Evolutionary conservation across 2,329 filamentous ascomycete species (phyloP), one percentile per base, ranked within the genome.

Genomic region (Thelonectria discophora): DNA sequence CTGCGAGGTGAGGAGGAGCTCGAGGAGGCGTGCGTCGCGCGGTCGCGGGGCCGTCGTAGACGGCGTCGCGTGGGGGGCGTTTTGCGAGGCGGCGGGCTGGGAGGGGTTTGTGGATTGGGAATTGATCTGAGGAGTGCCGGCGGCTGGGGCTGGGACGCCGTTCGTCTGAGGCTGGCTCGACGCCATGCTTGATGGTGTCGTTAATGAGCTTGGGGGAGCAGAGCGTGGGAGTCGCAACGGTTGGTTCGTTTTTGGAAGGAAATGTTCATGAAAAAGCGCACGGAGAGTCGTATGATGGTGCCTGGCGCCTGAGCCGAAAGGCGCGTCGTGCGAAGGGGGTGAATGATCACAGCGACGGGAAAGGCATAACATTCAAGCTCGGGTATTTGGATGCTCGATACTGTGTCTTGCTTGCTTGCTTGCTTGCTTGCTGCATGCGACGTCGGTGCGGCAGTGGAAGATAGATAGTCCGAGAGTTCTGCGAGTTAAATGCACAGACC

Each of bases 21-120:
- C 91, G 70, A 95, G 87, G 13, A 93, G 87, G 71, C 91, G 89
- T 15, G 90, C 87, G 76, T 95, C 92, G 78, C 91, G 90, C 1
- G 92, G 92, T 4, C 90, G 87, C 52, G 84, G 82, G 18, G 82
- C 80, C 11, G 80, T 70, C 40, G 78, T 72, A 32, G 79, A 72
- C 49, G 79, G 70, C 18, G 77, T 64, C 48, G 73, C 67, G 48
- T 72, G 63, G 48, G 69, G 64, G 7, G 68, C 69, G 53, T 64
- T 69, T 47, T 70, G 69, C 24, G 71, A 64, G 48, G 70, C 55
- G 15, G 63, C 30, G n/a, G 72, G 69, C 34, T 75, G 71, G 17
- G 69, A 72, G 17, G 73, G 43, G 3, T 73, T 58, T 5, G 76
- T 73, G 7, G 72, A 70, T 52, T 79, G 77, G n/a, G 77, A 78